A percentile compares a stretch with the other conserved stretches of the same genome.
phyloP scores from a whole-genome alignment of 148 eudicot species.

The Spergularia marina region DNA sequence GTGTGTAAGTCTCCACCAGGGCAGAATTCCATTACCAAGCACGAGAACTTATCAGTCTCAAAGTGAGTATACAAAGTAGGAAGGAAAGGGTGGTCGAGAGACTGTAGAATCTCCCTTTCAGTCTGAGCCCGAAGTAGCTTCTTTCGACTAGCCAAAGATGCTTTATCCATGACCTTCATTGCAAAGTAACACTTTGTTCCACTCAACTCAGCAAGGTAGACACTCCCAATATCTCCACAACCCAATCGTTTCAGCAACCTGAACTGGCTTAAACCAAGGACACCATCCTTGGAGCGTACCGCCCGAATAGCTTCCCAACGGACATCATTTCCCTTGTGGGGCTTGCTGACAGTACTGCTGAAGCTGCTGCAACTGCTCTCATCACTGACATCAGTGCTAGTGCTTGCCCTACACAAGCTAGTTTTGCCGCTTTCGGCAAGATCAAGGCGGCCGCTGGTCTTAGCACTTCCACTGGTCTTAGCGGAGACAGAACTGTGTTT shows the following conservation, averaged over 20 bases:
- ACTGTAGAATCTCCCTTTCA: slow-evolving; percentile 62
- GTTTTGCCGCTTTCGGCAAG: slow-evolving; percentile 61
- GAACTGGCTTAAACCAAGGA: slow-evolving; percentile 59
- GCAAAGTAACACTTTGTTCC: slow-evolving; percentile 65
- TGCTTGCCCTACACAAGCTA: slow-evolving; percentile 60
- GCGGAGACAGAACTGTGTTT: slow-evolving; percentile 53
- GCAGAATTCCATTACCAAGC: slow-evolving; percentile 81
- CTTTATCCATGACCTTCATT: slow-evolving; percentile 79
- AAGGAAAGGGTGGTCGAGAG: slow-evolving; percentile 65
- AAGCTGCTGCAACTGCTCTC: slow-evolving; percentile 77
- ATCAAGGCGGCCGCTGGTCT: slow-evolving; percentile 45
- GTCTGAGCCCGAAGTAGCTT: slow-evolving; percentile 74
- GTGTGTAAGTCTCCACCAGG: slow-evolving; percentile 72
- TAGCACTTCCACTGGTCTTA: slow-evolving; percentile 60
- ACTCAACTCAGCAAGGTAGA: slow-evolving; percentile 62
- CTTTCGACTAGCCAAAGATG: slow-evolving; percentile 56
- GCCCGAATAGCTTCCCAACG: slow-evolving; percentile 73
- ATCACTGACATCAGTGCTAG: slow-evolving; percentile 64
- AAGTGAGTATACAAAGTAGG: slow-evolving; percentile 62
- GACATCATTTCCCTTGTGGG: slow-evolving; percentile 63
- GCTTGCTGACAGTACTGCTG: slow-evolving; percentile 58
- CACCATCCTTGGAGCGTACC: slow-evolving; percentile 51
- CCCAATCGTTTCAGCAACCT: slow-evolving; percentile 64
- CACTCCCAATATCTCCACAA: slow-evolving; percentile 78
- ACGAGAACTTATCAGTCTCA: slow-evolving; percentile 73